phyloP scores from a whole-genome alignment of 2,329 filamentous ascomycete species.

The Penicillium concentricum region DNA sequence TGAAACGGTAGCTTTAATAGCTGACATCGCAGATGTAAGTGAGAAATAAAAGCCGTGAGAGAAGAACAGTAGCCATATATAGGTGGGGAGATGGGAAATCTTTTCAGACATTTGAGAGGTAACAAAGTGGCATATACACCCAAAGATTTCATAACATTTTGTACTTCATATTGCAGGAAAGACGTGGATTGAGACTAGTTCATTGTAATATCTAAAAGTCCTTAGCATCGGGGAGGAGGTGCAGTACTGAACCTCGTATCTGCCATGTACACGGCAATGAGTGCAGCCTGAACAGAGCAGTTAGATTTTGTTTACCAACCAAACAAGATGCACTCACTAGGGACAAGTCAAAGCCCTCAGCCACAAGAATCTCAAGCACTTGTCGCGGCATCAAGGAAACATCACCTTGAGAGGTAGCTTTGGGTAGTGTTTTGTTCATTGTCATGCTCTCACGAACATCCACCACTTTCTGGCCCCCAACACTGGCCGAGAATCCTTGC shows the following conservation, averaged over 20 bases:
- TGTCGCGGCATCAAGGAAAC: slow-evolving; percentile 1
- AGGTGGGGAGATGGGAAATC: too few relatives aligned
- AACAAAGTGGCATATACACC: not conserved
- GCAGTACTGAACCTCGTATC: slow-evolving; percentile 5
- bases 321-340: slow-evolving; percentile 2
- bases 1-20: too few relatives aligned
- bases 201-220: not conserved
- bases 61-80: too few relatives aligned
- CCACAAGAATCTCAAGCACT: slow-evolving; percentile 12
- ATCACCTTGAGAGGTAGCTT: not conserved
- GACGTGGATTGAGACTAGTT: not conserved
- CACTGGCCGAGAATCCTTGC: not conserved
- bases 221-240: not conserved
- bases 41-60: too few relatives aligned
- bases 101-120: not conserved
- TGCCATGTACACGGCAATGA: slow-evolving; percentile 3
- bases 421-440: slow-evolving; percentile 5
- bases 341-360: slow-evolving; percentile 13
- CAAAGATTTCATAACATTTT: not conserved
- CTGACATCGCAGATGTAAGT: too few relatives aligned
- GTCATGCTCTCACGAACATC: slow-evolving; percentile 16
- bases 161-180: not conserved
- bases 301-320: not conserved
- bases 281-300: not conserved
- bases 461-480: slow-evolving; percentile 9